Evolutionary conservation across 2,329 filamentous ascomycete species (phyloP).

Genomic region (Sporothrix pallida): DNA sequence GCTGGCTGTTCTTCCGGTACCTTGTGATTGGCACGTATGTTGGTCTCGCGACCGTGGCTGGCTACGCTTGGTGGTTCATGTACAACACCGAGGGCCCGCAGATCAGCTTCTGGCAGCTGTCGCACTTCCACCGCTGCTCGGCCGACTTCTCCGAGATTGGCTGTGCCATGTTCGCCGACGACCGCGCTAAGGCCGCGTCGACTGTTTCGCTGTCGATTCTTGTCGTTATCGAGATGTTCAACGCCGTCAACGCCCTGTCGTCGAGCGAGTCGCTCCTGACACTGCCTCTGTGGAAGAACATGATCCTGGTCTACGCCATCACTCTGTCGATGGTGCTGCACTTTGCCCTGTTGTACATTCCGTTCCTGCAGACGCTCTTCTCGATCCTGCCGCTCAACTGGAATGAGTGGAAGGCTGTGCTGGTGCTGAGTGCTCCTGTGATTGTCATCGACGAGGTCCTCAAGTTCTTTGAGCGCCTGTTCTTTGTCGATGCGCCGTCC

Average conservation of each 20-base stretch:
- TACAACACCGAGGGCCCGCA: constrained; percentile 88
- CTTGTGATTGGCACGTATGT: constrained; percentile 96
- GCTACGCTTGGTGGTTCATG: constrained; percentile 99
- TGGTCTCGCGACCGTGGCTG: constrained; percentile 89
- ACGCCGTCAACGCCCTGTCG: constrained; percentile 96
- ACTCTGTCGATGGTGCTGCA: constrained; percentile 90
- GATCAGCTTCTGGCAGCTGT: constrained; percentile 86
- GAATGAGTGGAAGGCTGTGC: constrained; percentile 90
- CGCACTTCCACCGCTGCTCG: constrained; percentile 93
- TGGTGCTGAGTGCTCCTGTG: constrained; percentile 87
- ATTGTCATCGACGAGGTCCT: constrained; percentile 87
- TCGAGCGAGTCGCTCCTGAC: constrained; percentile 94
- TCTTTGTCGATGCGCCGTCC: constrained; percentile 60
- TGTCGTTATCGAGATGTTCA: constrained; percentile 99
- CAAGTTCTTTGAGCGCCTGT: constrained; percentile 75
- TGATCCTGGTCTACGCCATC: constrained; percentile 97
- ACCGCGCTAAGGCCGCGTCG: constrained; percentile 85
- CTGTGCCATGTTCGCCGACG: constrained; percentile 87
- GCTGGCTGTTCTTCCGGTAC: constrained; percentile 98
- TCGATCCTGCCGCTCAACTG: constrained; percentile 85
- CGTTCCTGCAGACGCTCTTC: constrained; percentile 86
- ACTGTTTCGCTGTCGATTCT: constrained; percentile 91
- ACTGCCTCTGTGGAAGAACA: constrained; percentile 95
- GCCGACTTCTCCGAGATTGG: constrained; percentile 85
- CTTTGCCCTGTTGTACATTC: constrained; percentile 90